Conservation (phyloP, 345 rosid species). For the Turnera subulata region DNA sequence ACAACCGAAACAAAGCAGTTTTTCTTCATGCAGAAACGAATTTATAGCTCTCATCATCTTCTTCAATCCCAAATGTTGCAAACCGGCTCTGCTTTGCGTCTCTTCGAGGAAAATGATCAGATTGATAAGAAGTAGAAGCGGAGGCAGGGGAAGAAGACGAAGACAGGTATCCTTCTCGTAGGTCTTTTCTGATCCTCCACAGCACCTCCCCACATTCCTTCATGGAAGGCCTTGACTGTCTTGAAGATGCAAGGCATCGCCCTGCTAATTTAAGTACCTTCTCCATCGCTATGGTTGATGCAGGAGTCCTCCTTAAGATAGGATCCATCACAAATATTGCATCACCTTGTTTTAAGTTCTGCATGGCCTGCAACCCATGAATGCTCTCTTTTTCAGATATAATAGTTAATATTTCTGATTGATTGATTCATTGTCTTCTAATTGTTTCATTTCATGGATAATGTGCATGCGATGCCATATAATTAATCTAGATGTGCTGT, state of each 20-base stretch:
- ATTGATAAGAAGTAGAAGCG: conserved; percentile 36
- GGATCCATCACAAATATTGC: conserved; percentile 73
- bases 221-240: conserved; percentile 74
- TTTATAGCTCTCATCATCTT: conserved; percentile 24
- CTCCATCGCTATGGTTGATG: conserved; percentile 52
- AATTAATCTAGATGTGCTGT: too few species aligned
- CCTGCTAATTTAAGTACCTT: conserved; percentile 61
- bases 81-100: conserved; percentile 29
- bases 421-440: too few species aligned
- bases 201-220: conserved; percentile 59
- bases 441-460: too few species aligned
- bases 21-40: conserved; percentile 44
- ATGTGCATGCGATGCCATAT: too few species aligned
- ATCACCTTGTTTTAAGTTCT: conserved; percentile 52
- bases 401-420: too few species aligned
- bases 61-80: conserved; percentile 42
- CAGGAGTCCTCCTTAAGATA: conserved; percentile 56
- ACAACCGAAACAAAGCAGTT: neutral
- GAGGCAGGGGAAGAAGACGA: conserved; percentile 34
- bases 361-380: conserved; percentile 59
- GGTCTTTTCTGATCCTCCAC: conserved; percentile 68
- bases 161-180: conserved; percentile 34
- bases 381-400: too few species aligned
- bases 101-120: conserved; percentile 38
- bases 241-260: conserved; percentile 48